Percentiles rank a stretch among this genome's conserved stretches.
phyloP scores from a whole-genome alignment of 345 rosid species.

The Carallia brachiata region DNA sequence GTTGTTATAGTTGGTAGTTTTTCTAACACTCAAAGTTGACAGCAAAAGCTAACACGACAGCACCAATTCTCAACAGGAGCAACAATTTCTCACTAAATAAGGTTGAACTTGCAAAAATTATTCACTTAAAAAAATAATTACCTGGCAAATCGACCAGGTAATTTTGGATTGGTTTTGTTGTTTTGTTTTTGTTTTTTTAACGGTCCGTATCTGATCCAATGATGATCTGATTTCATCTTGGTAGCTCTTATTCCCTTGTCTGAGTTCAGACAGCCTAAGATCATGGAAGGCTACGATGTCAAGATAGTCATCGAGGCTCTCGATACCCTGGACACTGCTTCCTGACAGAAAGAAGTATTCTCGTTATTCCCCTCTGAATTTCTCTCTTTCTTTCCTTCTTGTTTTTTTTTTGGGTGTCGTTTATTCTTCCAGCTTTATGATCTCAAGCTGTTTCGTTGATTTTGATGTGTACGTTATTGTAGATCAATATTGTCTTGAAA shows the following conservation, averaged over 20 bases:
- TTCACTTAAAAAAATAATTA: slow-evolving; percentile 15
- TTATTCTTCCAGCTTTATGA: background rate
- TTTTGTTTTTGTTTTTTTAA: no score
- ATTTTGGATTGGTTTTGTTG: no score
- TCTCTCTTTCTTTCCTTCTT: no score
- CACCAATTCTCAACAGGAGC: no score
- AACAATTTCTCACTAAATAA: no score
- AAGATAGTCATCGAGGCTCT: slow-evolving; percentile 57
- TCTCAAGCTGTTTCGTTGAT: background rate
- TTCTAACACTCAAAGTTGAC: no score
- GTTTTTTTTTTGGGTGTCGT: background rate
- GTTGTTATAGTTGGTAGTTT: no score
- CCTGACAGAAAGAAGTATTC: slow-evolving; percentile 75
- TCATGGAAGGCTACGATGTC: slow-evolving; percentile 57
- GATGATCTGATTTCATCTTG: background rate
- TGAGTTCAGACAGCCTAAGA: slow-evolving; percentile 82
- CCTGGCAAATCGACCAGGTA: slow-evolving; percentile 71
- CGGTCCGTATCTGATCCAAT: slow-evolving; percentile 22
- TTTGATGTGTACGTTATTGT: background rate
- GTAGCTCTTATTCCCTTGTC: slow-evolving; percentile 81
- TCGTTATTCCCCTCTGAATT: no score
- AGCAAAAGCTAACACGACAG: no score
- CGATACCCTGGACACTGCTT: slow-evolving; percentile 82
- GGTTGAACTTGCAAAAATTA: background rate
- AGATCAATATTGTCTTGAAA: slow-evolving; percentile 66